Base-by-base conservation (phyloP, 768 basidiomycete species). In the Auriculariales sp. region DNA sequence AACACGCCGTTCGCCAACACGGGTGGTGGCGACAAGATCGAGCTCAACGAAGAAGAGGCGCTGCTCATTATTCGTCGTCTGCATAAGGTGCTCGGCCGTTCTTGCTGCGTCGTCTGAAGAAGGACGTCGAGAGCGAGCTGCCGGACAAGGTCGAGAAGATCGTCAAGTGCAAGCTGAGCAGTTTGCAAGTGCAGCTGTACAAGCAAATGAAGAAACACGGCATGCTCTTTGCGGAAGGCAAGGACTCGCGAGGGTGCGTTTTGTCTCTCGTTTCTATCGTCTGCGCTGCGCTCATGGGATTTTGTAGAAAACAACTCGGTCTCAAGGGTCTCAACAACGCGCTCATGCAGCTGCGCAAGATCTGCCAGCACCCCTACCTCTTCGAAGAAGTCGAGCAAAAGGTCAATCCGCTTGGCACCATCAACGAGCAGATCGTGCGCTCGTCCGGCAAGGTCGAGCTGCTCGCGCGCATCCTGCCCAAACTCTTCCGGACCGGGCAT, bases 31-130 rank as follows among this genome's bases (percentile, higher is more conserved):
- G 95, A 99, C 68, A 95, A 94, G 77, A 94, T 98, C 61, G 92
- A 95, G 71, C 65, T 98, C 70, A 95, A 94, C 68, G 95, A 99
- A 84, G 95, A 98, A 85, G 95, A 99, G 71, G 87, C 90, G 3
- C 73, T 98, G 31, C 83, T 98, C 50, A 90, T 99, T 60, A 95
- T 99, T 61, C 83, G 93, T 49, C 93, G 95, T 60, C 65, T 90
- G 64, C 92, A 95, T 59, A 97, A 97, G 68, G 92, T 97, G 61
- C 75, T 97, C 24, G 93, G 33, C 92, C 93, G 14, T 97, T 97
- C 79, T 73, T 97, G 62, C 71, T 97, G 47, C 77, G 92, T 56
- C 71, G 92, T 34, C 66, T 95, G 68, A 97, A 97, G 74, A 93
- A 92, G 69, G 92, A 97, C 59, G 93, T 97, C 53, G 92, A 97